Evolutionary conservation across 371 early-diverging fungal species (phyloP).

Genomic region (Rhizopus microsporus): DNA sequence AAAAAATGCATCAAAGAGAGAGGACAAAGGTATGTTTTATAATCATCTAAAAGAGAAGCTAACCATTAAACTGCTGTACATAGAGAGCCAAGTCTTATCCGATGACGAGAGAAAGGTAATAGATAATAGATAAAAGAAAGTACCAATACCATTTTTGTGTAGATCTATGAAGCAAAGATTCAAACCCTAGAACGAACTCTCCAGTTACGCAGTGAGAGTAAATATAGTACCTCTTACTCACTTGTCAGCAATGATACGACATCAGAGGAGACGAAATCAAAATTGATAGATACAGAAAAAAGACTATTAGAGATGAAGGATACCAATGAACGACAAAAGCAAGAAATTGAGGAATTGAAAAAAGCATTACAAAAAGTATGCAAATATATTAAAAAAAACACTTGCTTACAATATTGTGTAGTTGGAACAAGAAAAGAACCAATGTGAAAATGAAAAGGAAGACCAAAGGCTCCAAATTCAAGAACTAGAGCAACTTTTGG

Average conservation of each 20-base stretch:
- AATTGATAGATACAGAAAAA: constrained; percentile 6
- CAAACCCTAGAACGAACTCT: not conserved
- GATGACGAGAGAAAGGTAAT: constrained; percentile 3
- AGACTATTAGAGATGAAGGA: constrained; percentile 8
- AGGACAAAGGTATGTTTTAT: not conserved
- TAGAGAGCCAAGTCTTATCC: not conserved
- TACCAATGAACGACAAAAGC: constrained; percentile 6
- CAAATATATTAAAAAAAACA: not conserved
- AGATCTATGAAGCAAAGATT: constrained; percentile 1
- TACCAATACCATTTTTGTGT: not conserved
- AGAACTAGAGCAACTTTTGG: constrained; percentile 3
- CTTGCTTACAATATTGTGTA: not conserved
- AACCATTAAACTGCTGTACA: too few species aligned
- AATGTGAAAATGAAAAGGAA: constrained; percentile 27
- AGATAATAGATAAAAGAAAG: not conserved
- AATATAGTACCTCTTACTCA: not conserved
- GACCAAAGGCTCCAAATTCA: constrained; percentile 32
- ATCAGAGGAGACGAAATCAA: constrained; percentile 5
- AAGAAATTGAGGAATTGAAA: constrained; percentile 6
- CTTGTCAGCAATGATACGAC: not conserved
- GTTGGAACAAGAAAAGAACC: constrained; percentile 5
- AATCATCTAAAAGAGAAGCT: too few species aligned
- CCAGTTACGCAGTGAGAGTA: not conserved
- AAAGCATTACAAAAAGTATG: constrained; percentile 13
- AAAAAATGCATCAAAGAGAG: not conserved